These are phyloP conservation scores for Mimosa pudica DNA, from an alignment of 306 rosid genomes.

Conservation along the genomic window DNA sequence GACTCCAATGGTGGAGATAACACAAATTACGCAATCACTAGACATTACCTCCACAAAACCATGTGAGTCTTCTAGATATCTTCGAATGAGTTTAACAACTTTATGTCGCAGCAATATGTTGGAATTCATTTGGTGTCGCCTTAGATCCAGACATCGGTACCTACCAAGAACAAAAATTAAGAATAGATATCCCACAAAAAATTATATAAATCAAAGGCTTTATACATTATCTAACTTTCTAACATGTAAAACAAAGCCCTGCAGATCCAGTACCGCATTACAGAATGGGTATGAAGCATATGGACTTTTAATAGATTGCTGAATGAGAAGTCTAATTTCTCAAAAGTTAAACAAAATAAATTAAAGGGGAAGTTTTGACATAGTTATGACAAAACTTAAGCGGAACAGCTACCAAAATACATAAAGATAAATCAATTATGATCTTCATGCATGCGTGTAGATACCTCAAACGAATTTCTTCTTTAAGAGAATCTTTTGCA, in stretches of 20 bases:
- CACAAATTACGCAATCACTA: conserved; percentile 26
- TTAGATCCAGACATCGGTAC: conserved; percentile 89
- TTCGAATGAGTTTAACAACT: conserved; percentile 85
- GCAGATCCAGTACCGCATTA: not conserved
- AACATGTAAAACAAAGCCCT: not conserved
- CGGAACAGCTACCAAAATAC: conserved; percentile 1
- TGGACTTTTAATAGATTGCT: conserved; percentile 18
- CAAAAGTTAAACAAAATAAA: not conserved
- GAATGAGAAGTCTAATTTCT: conserved; percentile 16
- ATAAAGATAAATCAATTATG: conserved; percentile 12
- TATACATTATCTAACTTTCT: not conserved
- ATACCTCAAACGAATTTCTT: conserved; percentile 91
- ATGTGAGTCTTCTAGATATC: conserved; percentile 81
- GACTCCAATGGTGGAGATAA: conserved; percentile 11
- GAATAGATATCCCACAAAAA: conserved; percentile 28
- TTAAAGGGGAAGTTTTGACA: conserved; percentile 7
- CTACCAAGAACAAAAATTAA: conserved; percentile 46
- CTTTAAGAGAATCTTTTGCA: conserved; percentile 81
- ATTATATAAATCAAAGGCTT: not conserved
- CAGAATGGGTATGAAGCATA: conserved; percentile 6
- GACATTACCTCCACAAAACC: conserved; percentile 90
- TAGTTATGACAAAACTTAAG: not conserved
- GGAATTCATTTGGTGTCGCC: conserved; percentile 80
- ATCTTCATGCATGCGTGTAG: conserved; percentile 15
- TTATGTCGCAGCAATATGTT: conserved; percentile 84